A percentile compares a stretch with the other conserved stretches of the same genome.
Conservation (phyloP, 2,329 filamentous ascomycete species). For the Apiospora koreana region DNA sequence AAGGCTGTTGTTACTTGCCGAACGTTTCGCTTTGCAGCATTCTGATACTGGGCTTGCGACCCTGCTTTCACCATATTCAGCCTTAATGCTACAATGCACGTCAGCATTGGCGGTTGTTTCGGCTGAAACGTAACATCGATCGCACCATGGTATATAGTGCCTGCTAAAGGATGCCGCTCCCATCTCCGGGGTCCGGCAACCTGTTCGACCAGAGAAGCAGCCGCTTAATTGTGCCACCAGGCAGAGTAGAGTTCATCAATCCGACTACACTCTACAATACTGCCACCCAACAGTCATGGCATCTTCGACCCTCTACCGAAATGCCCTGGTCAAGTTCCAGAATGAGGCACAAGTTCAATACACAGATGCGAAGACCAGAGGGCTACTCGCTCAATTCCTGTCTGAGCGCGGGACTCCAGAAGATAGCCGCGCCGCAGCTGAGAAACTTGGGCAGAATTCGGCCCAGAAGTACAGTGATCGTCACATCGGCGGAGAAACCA, state of each 20-base stretch:
- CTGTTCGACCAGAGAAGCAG: not conserved
- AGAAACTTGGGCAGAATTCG: not conserved
- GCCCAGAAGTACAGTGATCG: not conserved
- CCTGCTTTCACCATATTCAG: not conserved
- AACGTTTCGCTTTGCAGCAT: no score
- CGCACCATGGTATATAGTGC: not conserved
- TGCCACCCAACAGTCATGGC: no score
- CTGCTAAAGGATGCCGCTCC: not conserved
- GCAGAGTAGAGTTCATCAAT: no score
- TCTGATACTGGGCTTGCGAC: not conserved
- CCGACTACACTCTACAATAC: no score
- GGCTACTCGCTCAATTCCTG: not conserved
- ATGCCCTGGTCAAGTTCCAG: not conserved
- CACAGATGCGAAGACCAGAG: not conserved
- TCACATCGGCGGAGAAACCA: not conserved
- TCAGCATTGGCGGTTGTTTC: not conserved
- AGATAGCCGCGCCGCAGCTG: not conserved
- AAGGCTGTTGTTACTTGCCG: no score
- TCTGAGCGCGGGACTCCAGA: not conserved
- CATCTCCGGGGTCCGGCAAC: not conserved
- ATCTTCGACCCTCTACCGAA: not conserved
- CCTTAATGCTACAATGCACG: not conserved
- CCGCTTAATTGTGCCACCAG: no score
- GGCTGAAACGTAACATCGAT: no score
- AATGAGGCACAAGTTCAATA: not conserved